phyloP scores from a whole-genome alignment of 1,284 basidiomycete species.

The Gymnopus androsaceus region DNA sequence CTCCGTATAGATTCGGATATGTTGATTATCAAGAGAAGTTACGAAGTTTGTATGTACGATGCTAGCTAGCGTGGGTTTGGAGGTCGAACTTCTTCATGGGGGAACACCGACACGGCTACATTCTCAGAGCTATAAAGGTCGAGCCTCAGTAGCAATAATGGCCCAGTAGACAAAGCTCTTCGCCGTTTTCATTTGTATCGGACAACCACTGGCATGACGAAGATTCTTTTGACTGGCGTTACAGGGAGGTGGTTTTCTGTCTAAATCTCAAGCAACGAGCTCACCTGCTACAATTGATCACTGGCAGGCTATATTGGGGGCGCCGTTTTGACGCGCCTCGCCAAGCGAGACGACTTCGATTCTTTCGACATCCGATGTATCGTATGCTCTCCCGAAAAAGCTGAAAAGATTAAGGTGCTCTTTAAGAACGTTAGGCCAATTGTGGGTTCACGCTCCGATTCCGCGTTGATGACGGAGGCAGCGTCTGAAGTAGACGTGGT shows the following conservation, averaged over 20 bases:
- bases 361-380: conserved; percentile 41
- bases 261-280: neutral
- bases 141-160: no score
- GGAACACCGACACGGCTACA: no score
- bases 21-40: no score
- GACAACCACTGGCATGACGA: no score
- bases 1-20: no score
- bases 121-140: no score
- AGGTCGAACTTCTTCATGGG: no score
- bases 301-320: conserved; percentile 46
- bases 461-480: conserved; percentile 29
- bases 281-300: neutral
- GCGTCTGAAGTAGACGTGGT: conserved; percentile 36
- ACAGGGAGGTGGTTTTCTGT: no score
- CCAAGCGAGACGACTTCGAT: conserved; percentile 35
- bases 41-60: no score
- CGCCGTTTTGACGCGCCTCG: conserved; percentile 39
- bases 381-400: conserved; percentile 44
- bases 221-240: conserved; percentile 17
- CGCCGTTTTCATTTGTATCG: no score
- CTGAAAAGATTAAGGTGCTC: conserved; percentile 33
- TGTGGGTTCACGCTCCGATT: conserved; percentile 41
- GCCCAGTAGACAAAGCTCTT: no score
- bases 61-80: no score
- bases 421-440: conserved; percentile 37